These are phyloP conservation scores for Phytophthora citrophthora DNA, from an alignment of 352 stramenopile species.

Conservation along the genomic window DNA sequence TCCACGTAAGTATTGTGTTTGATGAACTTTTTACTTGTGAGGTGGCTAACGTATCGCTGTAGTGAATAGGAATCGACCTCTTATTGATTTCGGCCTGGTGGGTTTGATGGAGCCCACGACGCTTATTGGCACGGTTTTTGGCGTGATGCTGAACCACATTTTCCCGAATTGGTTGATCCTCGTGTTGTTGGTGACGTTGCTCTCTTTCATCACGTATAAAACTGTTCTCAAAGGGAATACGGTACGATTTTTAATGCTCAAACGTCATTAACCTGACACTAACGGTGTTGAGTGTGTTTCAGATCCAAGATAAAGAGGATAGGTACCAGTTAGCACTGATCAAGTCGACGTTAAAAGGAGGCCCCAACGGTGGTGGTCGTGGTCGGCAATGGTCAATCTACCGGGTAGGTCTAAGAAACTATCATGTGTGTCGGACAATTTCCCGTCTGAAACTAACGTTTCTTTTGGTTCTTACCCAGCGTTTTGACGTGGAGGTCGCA, in stretches of 20 bases:
- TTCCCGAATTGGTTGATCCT: slow-evolving; percentile 85
- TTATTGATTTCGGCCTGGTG: slow-evolving; percentile 98
- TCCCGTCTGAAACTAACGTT: background rate
- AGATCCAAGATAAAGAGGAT: slow-evolving; percentile 68
- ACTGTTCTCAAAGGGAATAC: slow-evolving; percentile 71
- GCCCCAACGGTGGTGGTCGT: slow-evolving; percentile 42
- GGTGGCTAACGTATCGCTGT: background rate
- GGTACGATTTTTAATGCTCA: slow-evolving; percentile 18
- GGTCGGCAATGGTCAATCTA: slow-evolving; percentile 68
- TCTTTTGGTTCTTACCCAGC: slow-evolving; percentile 27
- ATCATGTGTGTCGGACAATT: too few relatives aligned
- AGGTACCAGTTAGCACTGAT: slow-evolving; percentile 41
- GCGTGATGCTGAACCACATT: slow-evolving; percentile 80
- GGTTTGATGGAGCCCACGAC: slow-evolving; percentile 96
- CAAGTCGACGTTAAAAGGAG: slow-evolving; percentile 55
- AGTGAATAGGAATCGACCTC: slow-evolving; percentile 85
- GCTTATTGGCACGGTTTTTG: slow-evolving; percentile 72
- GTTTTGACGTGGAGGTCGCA: slow-evolving; percentile 63
- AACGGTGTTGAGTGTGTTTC: background rate
- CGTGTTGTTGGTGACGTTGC: slow-evolving; percentile 64
- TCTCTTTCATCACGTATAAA: slow-evolving; percentile 73
- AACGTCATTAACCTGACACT: background rate
- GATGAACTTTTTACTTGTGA: background rate
- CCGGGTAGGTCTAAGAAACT: slow-evolving; percentile 30
- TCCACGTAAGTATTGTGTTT: slow-evolving; percentile 56